These are phyloP conservation scores for Nothomitra cinnamomea DNA, from an alignment of 2,329 filamentous ascomycete species.

Conservation along the genomic window DNA sequence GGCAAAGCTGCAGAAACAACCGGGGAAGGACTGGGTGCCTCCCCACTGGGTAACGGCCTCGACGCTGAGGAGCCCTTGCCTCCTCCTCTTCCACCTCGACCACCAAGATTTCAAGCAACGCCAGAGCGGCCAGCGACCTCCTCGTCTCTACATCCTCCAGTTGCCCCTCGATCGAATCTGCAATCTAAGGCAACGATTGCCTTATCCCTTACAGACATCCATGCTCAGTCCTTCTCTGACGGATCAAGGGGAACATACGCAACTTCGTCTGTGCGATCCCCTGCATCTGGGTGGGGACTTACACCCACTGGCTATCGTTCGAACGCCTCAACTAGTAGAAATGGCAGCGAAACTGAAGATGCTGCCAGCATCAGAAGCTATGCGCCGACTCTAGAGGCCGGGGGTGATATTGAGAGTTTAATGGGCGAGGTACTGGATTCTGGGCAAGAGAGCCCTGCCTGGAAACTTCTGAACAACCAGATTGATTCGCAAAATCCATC, in stretches of 20 bases:
- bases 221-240: constrained; percentile 57
- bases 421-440: constrained; percentile 49
- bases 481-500: constrained; percentile 43
- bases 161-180: constrained; percentile 17
- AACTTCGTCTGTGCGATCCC: constrained; percentile 22
- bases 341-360: constrained; percentile 33
- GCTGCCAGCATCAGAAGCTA: constrained; percentile 32
- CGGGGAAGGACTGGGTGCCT: neutral
- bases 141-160: neutral
- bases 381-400: constrained; percentile 36
- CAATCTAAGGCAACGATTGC: constrained; percentile 65
- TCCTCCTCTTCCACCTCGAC: constrained; percentile 22
- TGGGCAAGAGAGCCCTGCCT: constrained; percentile 48
- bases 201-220: constrained; percentile 63
- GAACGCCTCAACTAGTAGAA: constrained; percentile 14
- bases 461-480: constrained; percentile 48
- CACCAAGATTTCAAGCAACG: constrained; percentile 9
- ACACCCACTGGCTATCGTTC: constrained; percentile 10
- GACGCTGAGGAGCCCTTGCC: constrained; percentile 9
- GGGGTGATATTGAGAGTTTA: constrained; percentile 65
- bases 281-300: neutral
- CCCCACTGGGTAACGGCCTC: neutral
- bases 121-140: neutral
- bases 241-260: constrained; percentile 47
- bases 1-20: neutral